These are phyloP conservation scores for Erythrophleum ivorense DNA, from an alignment of 331 rosid genomes.

Conservation along the genomic window DNA sequence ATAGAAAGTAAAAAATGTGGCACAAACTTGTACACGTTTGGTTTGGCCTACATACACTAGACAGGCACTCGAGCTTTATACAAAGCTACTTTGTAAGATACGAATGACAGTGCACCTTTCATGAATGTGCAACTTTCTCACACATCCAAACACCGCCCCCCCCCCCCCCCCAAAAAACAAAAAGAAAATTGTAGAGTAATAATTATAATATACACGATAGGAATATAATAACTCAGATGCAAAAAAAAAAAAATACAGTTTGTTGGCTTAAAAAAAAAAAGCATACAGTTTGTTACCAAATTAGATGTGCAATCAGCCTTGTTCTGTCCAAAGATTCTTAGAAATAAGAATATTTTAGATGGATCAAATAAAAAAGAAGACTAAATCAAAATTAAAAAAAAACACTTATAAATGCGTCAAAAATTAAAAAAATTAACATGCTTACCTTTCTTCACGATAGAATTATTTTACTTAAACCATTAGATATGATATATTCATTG, in stretches of 20 bases:
- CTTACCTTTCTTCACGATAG: not conserved
- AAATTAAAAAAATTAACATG: not conserved
- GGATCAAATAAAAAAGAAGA: not conserved
- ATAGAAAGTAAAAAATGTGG: constrained; percentile 32
- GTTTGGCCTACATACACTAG: constrained; percentile 30
- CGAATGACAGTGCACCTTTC: not conserved
- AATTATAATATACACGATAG: not conserved
- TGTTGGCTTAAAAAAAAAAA: no score
- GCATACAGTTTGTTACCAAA: no score
- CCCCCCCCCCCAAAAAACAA: not conserved
- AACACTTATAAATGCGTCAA: not conserved
- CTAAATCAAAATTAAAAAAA: not conserved
- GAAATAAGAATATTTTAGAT: not conserved
- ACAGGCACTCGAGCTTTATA: constrained; percentile 16
- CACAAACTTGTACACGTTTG: constrained; percentile 34
- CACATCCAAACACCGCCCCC: not conserved
- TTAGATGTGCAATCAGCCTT: not conserved
- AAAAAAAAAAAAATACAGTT: no score
- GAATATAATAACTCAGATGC: not conserved
- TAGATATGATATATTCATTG: not conserved
- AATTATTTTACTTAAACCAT: not conserved
- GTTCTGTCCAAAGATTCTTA: no score
- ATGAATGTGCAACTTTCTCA: not conserved
- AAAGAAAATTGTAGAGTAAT: not conserved
- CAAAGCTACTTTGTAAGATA: constrained; percentile 43